Evolutionary conservation across 2,329 filamentous ascomycete genomes (phyloP).

Genomic region (Akanthomyces uredinophilus): DNA sequence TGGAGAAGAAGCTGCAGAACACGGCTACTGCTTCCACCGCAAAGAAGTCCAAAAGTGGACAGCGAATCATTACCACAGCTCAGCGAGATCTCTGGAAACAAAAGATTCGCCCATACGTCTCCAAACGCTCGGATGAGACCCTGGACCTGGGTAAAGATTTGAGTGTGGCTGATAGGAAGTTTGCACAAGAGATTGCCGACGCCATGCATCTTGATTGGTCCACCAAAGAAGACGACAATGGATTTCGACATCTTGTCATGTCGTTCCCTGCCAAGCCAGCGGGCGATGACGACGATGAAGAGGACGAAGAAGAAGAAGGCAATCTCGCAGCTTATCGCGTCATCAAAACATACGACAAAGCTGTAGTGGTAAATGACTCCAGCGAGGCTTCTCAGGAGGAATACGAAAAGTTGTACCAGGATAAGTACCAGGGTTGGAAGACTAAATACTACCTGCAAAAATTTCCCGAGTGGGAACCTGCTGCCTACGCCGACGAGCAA

Average conservation of each 20-base stretch:
- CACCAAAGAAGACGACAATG: constrained; percentile 52
- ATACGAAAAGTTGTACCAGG: constrained; percentile 79
- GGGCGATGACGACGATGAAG: constrained; percentile 62
- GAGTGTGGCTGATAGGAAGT: constrained; percentile 83
- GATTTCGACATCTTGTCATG: constrained; percentile 47
- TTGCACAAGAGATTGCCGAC: constrained; percentile 80
- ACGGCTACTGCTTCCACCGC: constrained; percentile 51
- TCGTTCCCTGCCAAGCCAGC: constrained; percentile 40
- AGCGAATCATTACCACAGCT: constrained; percentile 67
- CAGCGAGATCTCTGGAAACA: constrained; percentile 80
- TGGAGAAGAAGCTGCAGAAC: constrained; percentile 56
- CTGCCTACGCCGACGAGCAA: constrained; percentile 71
- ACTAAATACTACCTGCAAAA: constrained; percentile 88
- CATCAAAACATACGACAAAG: constrained; percentile 85
- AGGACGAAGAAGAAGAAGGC: constrained; percentile 64
- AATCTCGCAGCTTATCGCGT: constrained; percentile 80
- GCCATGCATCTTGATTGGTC: constrained; percentile 53
- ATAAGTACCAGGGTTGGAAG: constrained; percentile 91
- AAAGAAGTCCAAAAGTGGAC: constrained; percentile 49
- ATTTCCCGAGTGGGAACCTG: constrained; percentile 77
- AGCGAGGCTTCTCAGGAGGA: constrained; percentile 72
- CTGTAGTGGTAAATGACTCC: constrained; percentile 74
- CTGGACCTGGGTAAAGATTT: constrained; percentile 70
- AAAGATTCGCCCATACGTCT: constrained; percentile 76
- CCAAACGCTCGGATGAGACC: constrained; percentile 56